Base-by-base conservation (phyloP, 2,329 filamentous ascomycete species). In the Periglandula ipomoeae region DNA sequence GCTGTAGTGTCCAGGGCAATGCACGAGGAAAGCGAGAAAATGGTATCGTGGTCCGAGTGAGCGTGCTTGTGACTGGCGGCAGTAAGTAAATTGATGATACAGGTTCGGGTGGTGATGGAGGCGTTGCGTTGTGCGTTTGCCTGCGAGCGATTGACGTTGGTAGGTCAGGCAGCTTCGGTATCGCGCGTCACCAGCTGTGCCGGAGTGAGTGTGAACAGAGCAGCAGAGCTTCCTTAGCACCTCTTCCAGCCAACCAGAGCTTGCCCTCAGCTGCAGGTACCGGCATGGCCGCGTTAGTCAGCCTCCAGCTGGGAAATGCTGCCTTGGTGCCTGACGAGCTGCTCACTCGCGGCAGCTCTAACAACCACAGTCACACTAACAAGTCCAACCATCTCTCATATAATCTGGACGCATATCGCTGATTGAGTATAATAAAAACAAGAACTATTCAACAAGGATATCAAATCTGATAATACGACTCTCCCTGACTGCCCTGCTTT, bases 161-260 rank as follows among this genome's bases (percentile, higher is more conserved):
- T 38, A 50, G 60, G 63, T 65, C 68, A 70, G 68, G 68, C 68
- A 70, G 67, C 68, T 70, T 61, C 60, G 55, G 58, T 61, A 61
- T 65, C 67, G 67, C 66, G 68, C 65, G 68, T 70, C 66, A 68
- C 64, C 60, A 58, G 27, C 43, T 27, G 27, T 13, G 20, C 11
- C 11, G 11, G 26, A 30, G 27, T 13, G 9, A 7, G 27, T 23
- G 34, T 34, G 20, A 38, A 23, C 7, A 20, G 17, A 15, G 10
- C 19, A 32, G n/a, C 42, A 39, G 44, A 38, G 39, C 30, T 40
- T 13, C 17, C 20, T 19, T 32, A 27, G 19, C 19, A 19, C 2
- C n/a, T 19, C 8, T 13, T 10, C 23, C 23, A 19, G 37, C 49
- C 46, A 51, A 48, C 48, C 35, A 46, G 35, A 23, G 27, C 11